These are phyloP conservation scores for Arctostaphylos glauca DNA, from an alignment of 148 eudicot genomes.

Conservation along the genomic window DNA sequence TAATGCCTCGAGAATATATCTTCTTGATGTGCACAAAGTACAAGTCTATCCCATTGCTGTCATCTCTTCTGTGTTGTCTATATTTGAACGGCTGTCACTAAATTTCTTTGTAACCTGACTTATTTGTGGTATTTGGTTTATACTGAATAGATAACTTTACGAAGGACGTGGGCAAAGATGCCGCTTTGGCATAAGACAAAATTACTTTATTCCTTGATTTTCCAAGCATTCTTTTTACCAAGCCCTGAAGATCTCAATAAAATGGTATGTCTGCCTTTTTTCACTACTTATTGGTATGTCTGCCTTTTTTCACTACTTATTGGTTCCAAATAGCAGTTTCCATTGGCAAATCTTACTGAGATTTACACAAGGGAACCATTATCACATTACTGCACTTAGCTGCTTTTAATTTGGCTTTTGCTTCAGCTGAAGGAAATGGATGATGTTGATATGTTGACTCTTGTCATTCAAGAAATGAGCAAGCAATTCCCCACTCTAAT, in stretches of 20 bases:
- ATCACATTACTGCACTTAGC: slow-evolving; percentile 11
- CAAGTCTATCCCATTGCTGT: slow-evolving; percentile 10
- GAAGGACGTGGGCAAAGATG: slow-evolving; percentile 53
- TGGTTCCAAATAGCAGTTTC: not conserved
- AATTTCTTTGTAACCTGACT: not conserved
- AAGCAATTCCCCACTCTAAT: slow-evolving; percentile 82
- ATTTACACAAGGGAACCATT: not conserved
- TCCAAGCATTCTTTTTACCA: slow-evolving; percentile 43
- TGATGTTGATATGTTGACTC: slow-evolving; percentile 92
- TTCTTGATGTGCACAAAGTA: not conserved
- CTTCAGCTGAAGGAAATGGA: slow-evolving; percentile 84
- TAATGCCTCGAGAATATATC: not conserved
- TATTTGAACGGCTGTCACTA: not conserved
- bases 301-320: not conserved
- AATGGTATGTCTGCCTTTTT: slow-evolving; percentile 49
- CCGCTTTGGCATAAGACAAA: slow-evolving; percentile 55
- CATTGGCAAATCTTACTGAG: slow-evolving; percentile 4
- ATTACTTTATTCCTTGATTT: slow-evolving; percentile 30
- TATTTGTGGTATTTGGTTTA: not conserved
- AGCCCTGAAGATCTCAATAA: slow-evolving; percentile 59
- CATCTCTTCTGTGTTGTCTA: not conserved
- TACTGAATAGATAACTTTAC: slow-evolving; percentile 37
- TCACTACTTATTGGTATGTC: slow-evolving; percentile 9
- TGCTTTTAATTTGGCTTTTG: slow-evolving; percentile 25
- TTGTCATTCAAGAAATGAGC: slow-evolving; percentile 95